These are phyloP conservation scores for Casuarina glauca DNA, from an alignment of 306 rosid species.

Conservation along the genomic window DNA sequence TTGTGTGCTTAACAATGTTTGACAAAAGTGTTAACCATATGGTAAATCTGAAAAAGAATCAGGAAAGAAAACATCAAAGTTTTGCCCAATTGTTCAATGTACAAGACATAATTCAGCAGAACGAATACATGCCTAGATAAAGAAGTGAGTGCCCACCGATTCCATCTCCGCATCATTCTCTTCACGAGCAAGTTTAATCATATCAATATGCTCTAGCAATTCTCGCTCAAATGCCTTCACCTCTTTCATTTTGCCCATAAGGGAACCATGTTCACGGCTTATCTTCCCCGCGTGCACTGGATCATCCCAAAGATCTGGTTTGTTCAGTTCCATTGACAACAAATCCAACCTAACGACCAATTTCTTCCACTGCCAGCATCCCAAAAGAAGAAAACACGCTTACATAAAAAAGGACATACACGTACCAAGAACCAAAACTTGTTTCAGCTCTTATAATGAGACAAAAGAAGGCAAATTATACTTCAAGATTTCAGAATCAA, in stretches of 20 bases:
- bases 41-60: not conserved
- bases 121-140: conserved; percentile 75
- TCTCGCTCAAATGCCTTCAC: conserved; percentile 77
- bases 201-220: conserved; percentile 84
- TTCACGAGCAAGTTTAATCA: conserved; percentile 84
- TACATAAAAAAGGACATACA: conserved; percentile 11
- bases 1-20: not conserved
- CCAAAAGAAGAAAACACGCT: not conserved
- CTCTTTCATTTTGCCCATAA: conserved; percentile 78
- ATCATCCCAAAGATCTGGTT: conserved; percentile 82
- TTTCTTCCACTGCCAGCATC: conserved; percentile 77
- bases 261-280: conserved; percentile 89
- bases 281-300: conserved; percentile 69
- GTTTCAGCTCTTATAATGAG: conserved; percentile 4
- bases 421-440: not conserved
- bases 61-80: conserved; percentile 2
- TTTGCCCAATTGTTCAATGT: not conserved
- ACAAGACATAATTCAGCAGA: conserved; percentile 31
- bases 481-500: not conserved
- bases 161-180: conserved; percentile 83
- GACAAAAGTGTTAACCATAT: not conserved
- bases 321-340: conserved; percentile 60
- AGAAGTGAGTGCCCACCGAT: conserved; percentile 81
- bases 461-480: not conserved
- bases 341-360: conserved; percentile 66